A percentile compares a stretch with the other conserved stretches of the same genome.
phyloP scores from a whole-genome alignment of 495 filamentous ascomycete species.

The Hypoxylon fuscum region DNA sequence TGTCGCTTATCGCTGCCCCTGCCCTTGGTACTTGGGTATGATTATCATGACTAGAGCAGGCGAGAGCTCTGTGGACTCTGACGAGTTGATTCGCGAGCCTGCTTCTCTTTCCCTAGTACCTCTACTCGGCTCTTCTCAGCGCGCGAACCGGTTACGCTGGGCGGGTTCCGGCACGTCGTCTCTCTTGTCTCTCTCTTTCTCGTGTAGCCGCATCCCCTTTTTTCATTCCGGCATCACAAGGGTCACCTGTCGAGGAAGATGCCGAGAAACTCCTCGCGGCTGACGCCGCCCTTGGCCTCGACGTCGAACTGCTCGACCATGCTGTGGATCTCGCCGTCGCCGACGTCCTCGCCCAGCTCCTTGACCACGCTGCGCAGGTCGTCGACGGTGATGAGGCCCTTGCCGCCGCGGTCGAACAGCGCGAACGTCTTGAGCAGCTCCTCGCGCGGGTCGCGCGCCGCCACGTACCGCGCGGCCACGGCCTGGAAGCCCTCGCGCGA shows the following conservation, averaged over 20 bases:
- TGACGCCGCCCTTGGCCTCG: constrained; percentile 88
- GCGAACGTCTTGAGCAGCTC: constrained; percentile 93
- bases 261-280: constrained; percentile 84
- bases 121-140: too few relatives aligned
- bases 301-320: constrained; percentile 99
- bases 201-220: constrained; percentile 1
- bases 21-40: not conserved
- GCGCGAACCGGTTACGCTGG: too few relatives aligned
- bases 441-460: constrained; percentile 83
- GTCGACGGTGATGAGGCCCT: constrained; percentile 85
- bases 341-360: constrained; percentile 88
- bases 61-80: not conserved
- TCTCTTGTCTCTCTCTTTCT: too few relatives aligned
- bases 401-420: constrained; percentile 77
- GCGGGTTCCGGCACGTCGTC: too few relatives aligned
- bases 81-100: not conserved
- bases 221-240: not conserved
- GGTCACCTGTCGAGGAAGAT: constrained; percentile 48
- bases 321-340: constrained; percentile 89
- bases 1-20: not conserved
- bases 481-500: constrained; percentile 77
- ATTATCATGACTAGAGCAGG: not conserved
- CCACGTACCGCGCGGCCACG: constrained; percentile 81
- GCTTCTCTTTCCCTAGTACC: constrained; percentile 16
- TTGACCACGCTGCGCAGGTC: constrained; percentile 88